These are phyloP conservation scores for Onygenales sp. DNA, from an alignment of 2,329 filamentous ascomycete species.

Conservation along the genomic window DNA sequence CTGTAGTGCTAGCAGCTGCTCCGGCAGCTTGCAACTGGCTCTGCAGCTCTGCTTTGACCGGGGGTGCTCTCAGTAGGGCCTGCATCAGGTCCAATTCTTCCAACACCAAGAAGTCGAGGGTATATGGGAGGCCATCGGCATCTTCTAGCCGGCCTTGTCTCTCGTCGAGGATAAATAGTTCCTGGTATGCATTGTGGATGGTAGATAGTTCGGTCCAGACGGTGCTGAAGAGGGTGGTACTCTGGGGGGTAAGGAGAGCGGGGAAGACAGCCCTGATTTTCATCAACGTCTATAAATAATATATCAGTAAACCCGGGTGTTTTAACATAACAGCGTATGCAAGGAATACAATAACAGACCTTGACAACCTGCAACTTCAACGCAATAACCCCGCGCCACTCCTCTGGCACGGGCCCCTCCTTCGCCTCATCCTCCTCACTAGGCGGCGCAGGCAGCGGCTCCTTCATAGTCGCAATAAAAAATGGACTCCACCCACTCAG, in stretches of 20 bases:
- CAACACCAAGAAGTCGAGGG: slow-evolving; percentile 82
- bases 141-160: slow-evolving; percentile 84
- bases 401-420: slow-evolving; percentile 46
- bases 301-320: slow-evolving; percentile 10
- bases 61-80: slow-evolving; percentile 75
- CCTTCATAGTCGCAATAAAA: slow-evolving; percentile 70
- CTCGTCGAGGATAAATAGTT: slow-evolving; percentile 77
- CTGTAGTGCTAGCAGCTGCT: slow-evolving; percentile 51
- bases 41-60: slow-evolving; percentile 82
- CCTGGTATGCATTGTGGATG: slow-evolving; percentile 63
- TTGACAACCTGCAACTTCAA: slow-evolving; percentile 91
- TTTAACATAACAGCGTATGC: slow-evolving; percentile 4
- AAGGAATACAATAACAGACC: slow-evolving; percentile 26
- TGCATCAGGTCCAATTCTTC: slow-evolving; percentile 95
- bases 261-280: slow-evolving; percentile 81
- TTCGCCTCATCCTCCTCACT: slow-evolving; percentile 49
- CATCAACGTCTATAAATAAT: slow-evolving; percentile 58
- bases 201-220: slow-evolving; percentile 80
- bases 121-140: slow-evolving; percentile 84
- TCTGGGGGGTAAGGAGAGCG: slow-evolving; percentile 71
- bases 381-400: slow-evolving; percentile 72
- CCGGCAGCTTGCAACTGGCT: slow-evolving; percentile 58
- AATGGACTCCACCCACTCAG: slow-evolving; percentile 81
- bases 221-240: slow-evolving; percentile 69
- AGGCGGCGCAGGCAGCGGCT: slow-evolving; percentile 55